Percentiles rank a stretch among this genome's conserved stretches.
phyloP scores from a whole-genome alignment of 1,139 yeast species.

The Suhomyces terraborum region DNA sequence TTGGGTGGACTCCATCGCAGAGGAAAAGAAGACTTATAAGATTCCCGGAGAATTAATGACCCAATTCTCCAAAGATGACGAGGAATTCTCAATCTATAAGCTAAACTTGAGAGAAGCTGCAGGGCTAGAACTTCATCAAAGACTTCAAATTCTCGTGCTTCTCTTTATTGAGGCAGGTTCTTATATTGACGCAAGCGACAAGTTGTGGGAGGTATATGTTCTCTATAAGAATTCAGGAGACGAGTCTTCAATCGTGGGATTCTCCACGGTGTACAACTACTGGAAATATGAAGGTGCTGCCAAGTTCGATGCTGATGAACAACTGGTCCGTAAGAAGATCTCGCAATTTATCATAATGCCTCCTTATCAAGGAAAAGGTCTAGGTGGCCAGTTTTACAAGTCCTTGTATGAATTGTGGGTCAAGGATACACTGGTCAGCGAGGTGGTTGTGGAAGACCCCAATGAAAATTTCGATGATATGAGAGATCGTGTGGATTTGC shows the following conservation, averaged over 20 bases:
- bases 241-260: slow-evolving; percentile 63
- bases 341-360: slow-evolving; percentile 89
- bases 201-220: slow-evolving; percentile 67
- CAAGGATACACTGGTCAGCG: slow-evolving; percentile 54
- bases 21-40: slow-evolving; percentile 45
- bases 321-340: slow-evolving; percentile 66
- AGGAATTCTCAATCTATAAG: slow-evolving; percentile 29
- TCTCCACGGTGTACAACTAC: slow-evolving; percentile 80
- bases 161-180: slow-evolving; percentile 94
- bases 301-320: slow-evolving; percentile 53
- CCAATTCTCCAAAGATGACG: slow-evolving; percentile 32
- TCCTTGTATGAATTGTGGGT: slow-evolving; percentile 58
- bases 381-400: slow-evolving; percentile 69
- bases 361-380: slow-evolving; percentile 67
- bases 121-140: slow-evolving; percentile 58
- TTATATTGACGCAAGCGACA: slow-evolving; percentile 74
- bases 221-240: slow-evolving; percentile 50
- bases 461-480: slow-evolving; percentile 90
- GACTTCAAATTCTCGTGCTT: slow-evolving; percentile 78
- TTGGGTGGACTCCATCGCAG: slow-evolving; percentile 62
- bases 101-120: slow-evolving; percentile 40
- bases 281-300: slow-evolving; percentile 68
- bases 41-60: slow-evolving; percentile 54
- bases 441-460: slow-evolving; percentile 93
- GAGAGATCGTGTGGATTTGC: slow-evolving; percentile 79